A percentile compares a stretch with the other conserved stretches of the same genome.
Evolutionary conservation across 148 eudicot genomes (phyloP).

Genomic region (Tetragonia tetragonoides): DNA sequence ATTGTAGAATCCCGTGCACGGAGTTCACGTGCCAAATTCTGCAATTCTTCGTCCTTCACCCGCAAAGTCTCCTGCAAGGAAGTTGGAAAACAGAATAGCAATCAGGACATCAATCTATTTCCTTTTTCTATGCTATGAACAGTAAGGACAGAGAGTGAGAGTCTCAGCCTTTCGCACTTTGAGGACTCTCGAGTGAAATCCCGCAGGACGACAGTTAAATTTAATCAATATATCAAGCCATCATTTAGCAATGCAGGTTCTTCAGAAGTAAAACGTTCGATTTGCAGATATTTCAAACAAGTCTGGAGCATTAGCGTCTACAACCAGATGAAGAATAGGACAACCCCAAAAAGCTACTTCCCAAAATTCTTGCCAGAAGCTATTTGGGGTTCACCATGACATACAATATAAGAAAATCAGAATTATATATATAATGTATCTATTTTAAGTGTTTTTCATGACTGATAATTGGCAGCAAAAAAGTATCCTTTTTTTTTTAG

Average conservation of each 20-base stretch:
- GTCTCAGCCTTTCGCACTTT: background rate
- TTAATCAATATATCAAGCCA: background rate
- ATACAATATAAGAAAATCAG: background rate
- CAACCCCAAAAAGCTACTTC: background rate
- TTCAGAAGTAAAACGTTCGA: background rate
- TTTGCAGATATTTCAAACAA: background rate
- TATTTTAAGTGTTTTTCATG: no score
- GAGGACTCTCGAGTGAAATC: background rate
- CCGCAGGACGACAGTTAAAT: background rate
- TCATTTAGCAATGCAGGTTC: background rate
- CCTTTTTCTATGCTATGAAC: background rate
- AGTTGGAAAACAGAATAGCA: background rate
- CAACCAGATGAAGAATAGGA: background rate
- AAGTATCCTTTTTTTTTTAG: no score
- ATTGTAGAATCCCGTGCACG: constrained; percentile 90
- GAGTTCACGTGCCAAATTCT: constrained; percentile 80
- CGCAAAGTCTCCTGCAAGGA: constrained; percentile 68
- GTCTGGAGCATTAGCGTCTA: background rate
- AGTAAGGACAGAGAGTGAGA: background rate
- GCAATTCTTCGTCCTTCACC: constrained; percentile 96
- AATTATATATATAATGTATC: no score
- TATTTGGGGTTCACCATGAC: no score
- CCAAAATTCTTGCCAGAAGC: no score
- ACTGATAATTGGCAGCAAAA: no score
- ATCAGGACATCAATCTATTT: background rate